Evolutionary conservation across 2,329 filamentous ascomycete genomes (phyloP).

Genomic region (Penicillium concentricum): DNA sequence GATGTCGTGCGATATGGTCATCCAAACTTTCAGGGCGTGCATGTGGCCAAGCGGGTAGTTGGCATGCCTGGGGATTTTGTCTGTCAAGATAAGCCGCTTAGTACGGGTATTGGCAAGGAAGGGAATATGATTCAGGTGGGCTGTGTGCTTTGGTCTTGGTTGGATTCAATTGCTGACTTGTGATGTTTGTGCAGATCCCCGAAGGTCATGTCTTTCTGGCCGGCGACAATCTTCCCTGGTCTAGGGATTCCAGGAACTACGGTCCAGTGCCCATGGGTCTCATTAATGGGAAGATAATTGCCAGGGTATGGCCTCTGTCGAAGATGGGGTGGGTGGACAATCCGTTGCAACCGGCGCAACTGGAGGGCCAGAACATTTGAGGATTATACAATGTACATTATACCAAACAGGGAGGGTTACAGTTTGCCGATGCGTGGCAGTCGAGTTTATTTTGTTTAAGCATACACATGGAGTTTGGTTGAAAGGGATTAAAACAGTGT

Average conservation of each 20-base stretch:
- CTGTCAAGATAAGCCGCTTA: conserved; percentile 42
- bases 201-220: conserved; percentile 88
- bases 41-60: conserved; percentile 75
- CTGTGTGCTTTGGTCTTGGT: not conserved
- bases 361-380: conserved; percentile 13
- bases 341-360: conserved; percentile 35
- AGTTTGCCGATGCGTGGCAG: not conserved
- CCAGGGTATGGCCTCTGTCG: conserved; percentile 40
- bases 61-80: conserved; percentile 66
- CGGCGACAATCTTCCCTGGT: conserved; percentile 83
- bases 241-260: conserved; percentile 81
- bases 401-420: not conserved
- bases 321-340: conserved; percentile 40
- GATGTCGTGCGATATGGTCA: conserved; percentile 79
- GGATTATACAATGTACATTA: conserved; percentile 1
- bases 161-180: conserved; percentile 1
- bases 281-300: conserved; percentile 78
- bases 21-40: conserved; percentile 62
- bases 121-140: conserved; percentile 53
- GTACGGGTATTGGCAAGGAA: conserved; percentile 30
- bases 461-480: conserved; percentile 32
- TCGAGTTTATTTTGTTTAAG: conserved; percentile 4
- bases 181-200: conserved; percentile 62
- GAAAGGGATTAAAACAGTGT: conserved; percentile 20
- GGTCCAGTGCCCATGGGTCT: conserved; percentile 84